Conservation (phyloP, 1,284 basidiomycete species). For the Paramarasmius palmivorus region DNA sequence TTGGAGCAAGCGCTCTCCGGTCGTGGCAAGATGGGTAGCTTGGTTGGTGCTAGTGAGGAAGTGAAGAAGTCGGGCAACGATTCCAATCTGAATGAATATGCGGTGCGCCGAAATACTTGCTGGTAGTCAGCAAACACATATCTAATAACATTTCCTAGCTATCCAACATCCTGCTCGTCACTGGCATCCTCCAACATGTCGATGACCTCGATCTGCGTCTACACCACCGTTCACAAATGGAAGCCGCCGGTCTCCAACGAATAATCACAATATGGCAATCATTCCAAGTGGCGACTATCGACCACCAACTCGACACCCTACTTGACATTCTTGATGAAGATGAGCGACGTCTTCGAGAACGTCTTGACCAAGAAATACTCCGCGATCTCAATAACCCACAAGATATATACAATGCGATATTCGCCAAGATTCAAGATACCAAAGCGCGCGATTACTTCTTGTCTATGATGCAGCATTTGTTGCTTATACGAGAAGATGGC, state of each 20-base stretch:
- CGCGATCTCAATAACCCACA: slow-evolving; percentile 80
- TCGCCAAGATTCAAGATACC: slow-evolving; percentile 72
- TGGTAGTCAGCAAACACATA: slow-evolving; percentile 17
- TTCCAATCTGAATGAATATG: slow-evolving; percentile 78
- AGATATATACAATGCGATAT: slow-evolving; percentile 86
- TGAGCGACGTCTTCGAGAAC: slow-evolving; percentile 75
- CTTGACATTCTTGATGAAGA: slow-evolving; percentile 77
- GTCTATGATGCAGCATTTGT: slow-evolving; percentile 89
- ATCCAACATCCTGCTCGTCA: slow-evolving; percentile 71
- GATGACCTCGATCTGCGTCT: slow-evolving; percentile 83
- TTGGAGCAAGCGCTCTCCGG: slow-evolving; percentile 81
- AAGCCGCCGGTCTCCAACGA: slow-evolving; percentile 77
- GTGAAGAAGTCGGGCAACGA: slow-evolving; percentile 69
- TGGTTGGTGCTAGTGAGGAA: slow-evolving; percentile 93
- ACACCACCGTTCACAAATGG: slow-evolving; percentile 88
- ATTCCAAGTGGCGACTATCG: slow-evolving; percentile 68
- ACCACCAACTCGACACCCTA: slow-evolving; percentile 70
- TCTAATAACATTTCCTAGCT: slow-evolving; percentile 41
- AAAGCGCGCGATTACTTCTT: slow-evolving; percentile 87
- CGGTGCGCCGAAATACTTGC: slow-evolving; percentile 51
- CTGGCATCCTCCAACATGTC: slow-evolving; percentile 59
- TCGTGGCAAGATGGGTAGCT: slow-evolving; percentile 91
- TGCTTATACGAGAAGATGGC: slow-evolving; percentile 89
- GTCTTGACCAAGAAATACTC: slow-evolving; percentile 77
- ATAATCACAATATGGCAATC: slow-evolving; percentile 74